These are phyloP conservation scores for Alternaria triticina DNA, from an alignment of 2,329 filamentous ascomycete species.

Conservation along the genomic window DNA sequence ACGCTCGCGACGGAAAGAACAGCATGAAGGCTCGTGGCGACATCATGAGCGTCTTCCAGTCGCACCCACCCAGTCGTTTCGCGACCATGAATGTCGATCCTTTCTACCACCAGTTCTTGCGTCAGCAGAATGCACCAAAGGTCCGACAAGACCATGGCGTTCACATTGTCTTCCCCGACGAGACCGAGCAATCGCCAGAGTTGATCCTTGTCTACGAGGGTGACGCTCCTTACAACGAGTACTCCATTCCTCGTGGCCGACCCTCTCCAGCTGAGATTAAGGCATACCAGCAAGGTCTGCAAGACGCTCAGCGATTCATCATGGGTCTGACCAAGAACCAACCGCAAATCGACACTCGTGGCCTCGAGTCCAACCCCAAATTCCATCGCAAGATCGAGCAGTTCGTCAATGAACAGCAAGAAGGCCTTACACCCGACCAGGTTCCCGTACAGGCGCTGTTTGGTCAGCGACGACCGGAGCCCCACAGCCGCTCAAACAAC, in stretches of 20 bases:
- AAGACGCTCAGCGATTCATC: slow-evolving; percentile 65
- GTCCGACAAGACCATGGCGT: slow-evolving; percentile 75
- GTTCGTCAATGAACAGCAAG: slow-evolving; percentile 64
- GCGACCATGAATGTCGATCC: slow-evolving; percentile 72
- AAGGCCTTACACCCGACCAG: slow-evolving; percentile 53
- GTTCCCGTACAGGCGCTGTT: slow-evolving; percentile 65
- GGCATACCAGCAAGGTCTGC: slow-evolving; percentile 63
- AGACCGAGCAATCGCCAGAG: slow-evolving; percentile 63
- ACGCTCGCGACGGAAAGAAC: slow-evolving; percentile 85
- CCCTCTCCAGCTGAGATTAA: slow-evolving; percentile 62
- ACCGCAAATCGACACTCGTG: slow-evolving; percentile 60
- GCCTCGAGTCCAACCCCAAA: slow-evolving; percentile 62
- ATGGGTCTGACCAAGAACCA: slow-evolving; percentile 61
- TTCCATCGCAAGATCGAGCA: slow-evolving; percentile 69
- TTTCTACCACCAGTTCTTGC: slow-evolving; percentile 78
- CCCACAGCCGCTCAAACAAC: slow-evolving; percentile 61
- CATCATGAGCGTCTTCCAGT: slow-evolving; percentile 74
- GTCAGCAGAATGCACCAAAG: slow-evolving; percentile 66
- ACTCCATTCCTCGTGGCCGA: slow-evolving; percentile 62
- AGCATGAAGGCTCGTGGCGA: slow-evolving; percentile 76
- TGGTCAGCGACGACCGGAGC: slow-evolving; percentile 52
- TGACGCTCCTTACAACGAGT: slow-evolving; percentile 58
- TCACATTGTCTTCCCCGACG: slow-evolving; percentile 73
- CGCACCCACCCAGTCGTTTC: slow-evolving; percentile 76
- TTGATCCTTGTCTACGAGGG: slow-evolving; percentile 79